Base-by-base conservation (phyloP, 2,329 filamentous ascomycete genomes). In the Coleophoma eucalyptorum region DNA sequence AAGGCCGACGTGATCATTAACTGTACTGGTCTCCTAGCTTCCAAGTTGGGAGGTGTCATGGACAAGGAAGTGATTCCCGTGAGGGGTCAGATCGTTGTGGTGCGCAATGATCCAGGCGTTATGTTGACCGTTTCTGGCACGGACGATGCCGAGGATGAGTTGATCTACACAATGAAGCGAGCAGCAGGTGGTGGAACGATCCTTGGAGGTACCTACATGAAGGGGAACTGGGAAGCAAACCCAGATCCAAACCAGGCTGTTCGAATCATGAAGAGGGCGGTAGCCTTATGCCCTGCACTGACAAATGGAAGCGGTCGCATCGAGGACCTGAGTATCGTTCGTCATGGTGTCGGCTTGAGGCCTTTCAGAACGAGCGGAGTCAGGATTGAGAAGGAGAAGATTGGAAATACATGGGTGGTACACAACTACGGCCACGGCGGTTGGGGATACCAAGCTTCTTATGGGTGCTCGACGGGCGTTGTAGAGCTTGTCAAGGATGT, bases 21-120 rank as follows among this genome's bases (percentile, higher is more conserved):
- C 66, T 89, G 90, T 59, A 93, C 91, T 0, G 93, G 92, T 0
- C 74, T 97, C 7, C 79, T 86, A 7, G 84, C 91, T 0, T 79
- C 79, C 41, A 84, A 78, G 50, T 81, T 97, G 1, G 90, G 90
- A 8, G 93, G 93, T 35, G 92, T 97, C 0, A 75, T 81, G 68
- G 93, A 97, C 64, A 67, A 72, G 52, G 80, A 77, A 4, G 79
- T 97, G 57, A 78, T 84, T 49, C 92, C 93, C 0, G 85, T 81
- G 1, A 82, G 93, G 3, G 93, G 90, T 4, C 93, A 97, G 70
- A 81, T 85, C 40, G 80, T 87, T 0, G 61, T 89, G 0, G 85
- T 89, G 1, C 74, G 84, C 37, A 89, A 89, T 59, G 76, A 81
- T 45, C 77, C 82, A 0, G 77, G 77, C 5, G 67, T 73, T 15